Evolutionary conservation across 2,329 filamentous ascomycete genomes (phyloP), one percentile per base, ranked within the genome.

Genomic region (Lecanicillium sp.): DNA sequence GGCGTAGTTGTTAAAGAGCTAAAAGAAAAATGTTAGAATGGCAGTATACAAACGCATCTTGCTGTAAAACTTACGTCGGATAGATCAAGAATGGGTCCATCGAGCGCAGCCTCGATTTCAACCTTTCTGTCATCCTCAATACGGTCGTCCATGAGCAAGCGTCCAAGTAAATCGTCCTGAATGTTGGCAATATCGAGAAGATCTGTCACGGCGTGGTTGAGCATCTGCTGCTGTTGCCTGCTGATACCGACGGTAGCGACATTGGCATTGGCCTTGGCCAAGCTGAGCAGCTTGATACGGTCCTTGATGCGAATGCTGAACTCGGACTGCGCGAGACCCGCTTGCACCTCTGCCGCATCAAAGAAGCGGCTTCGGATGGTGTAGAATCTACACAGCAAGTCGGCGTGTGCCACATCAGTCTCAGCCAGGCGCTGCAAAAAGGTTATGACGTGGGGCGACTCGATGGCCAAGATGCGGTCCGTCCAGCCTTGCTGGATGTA

Each of bases 1-100:
- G 40, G 89, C 87, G 53, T 88, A 98, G 46, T 79, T 69, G 57
- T 97, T 94, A 66, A 87, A 98, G n/a, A 98, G 78, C 80, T 94
- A 53, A 3, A 8, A 13, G 53, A 3, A 8, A 13, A 20, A 34
- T 17, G 41, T 49, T 42, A 56, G 45, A 38, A 33, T 35, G 29
- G 8, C 8, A 19, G 4, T 15, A 11, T 3, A 18, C 6, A 29
- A 11, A 13, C 15, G 25, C 12, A 13, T 17, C 7, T 3, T 12
- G 5, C 10, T n/a, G n/a, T n/a, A n/a, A 22, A 44, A 70, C 81
- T 66, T 73, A 92, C 87, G 49, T 81, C 78, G 46, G 81, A 86
- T 27, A 97, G 69, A 42, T 77, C 72, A 49, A 84, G 72, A 35
- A 97, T 84, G 34, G 78, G 74, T n/a, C 86, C 84, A 57, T 94